Base-by-base conservation (phyloP, 768 basidiomycete species). In the Gymnopilus junonius region DNA sequence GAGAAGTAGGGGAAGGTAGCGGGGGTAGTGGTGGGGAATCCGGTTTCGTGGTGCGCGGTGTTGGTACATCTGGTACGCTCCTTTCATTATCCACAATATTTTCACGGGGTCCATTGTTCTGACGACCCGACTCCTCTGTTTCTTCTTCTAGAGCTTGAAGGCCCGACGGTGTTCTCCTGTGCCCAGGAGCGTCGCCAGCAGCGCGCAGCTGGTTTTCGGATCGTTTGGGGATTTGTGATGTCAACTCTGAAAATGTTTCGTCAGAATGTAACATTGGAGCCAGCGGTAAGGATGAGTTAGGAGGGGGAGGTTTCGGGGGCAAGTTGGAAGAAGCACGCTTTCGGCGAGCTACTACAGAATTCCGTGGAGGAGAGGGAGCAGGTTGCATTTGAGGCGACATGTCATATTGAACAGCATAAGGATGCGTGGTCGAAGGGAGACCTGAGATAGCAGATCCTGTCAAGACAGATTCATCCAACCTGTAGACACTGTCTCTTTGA, bases 21-120 rank as follows among this genome's bases (percentile, higher is more conserved):
- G 89, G 89, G 17, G 90, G 91, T 12, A 91, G 77, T 20, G 88
- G 91, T 60, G 85, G 90, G 8, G 85, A 86, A 42, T 87, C 86
- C 67, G 77, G 78, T 66, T 79, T 83, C 32, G 70, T 58, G 35
- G 74, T 76, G 35, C 78, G 83, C 31, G 80, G 78, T 8, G 80
- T 51, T 15, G 27, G 48, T 15, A 51, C 80, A 46, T 83, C 82
- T 39, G 80, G 73, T 57, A 74, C 72, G 58, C 71, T 68, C 27
- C 74, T 72, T 40, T 73, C 71, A 46, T 76, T 70, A 23, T 75
- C 73, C 21, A 53, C 73, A 17, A n/a, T 20, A 10, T 63, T 65
- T 46, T 67, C 51, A 10, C 43, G 64, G 27, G 48, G 70, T 21
- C 71, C 63, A 64, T 65, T 59, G 61, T 55, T 70, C 72, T 32